Conservation (phyloP, 495 filamentous ascomycete genomes). For the Mycothermus thermophilus region DNA sequence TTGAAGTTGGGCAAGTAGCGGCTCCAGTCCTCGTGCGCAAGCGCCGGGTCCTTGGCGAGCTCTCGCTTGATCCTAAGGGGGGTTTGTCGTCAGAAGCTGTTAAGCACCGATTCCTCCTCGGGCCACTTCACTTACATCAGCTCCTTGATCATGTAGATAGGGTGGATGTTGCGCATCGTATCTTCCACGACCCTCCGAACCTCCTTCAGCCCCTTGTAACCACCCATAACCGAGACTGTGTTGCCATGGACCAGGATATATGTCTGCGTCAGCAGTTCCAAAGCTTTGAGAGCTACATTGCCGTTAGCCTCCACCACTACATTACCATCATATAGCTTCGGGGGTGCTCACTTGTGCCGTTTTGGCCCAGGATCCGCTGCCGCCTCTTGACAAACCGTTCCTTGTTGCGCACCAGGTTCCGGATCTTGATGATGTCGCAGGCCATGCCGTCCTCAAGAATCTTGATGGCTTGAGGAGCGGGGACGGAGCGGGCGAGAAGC, state of each 20-base stretch:
- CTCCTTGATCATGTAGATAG: slow-evolving; percentile 66
- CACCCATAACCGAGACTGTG: slow-evolving; percentile 83
- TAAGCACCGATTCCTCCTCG: too few species aligned
- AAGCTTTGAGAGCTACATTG: slow-evolving; percentile 54
- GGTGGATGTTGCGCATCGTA: slow-evolving; percentile 90
- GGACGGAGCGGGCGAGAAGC: slow-evolving; percentile 79
- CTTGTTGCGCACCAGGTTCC: slow-evolving; percentile 78
- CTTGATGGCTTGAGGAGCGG: slow-evolving; percentile 82
- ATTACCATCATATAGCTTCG: background rate
- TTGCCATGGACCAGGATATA: slow-evolving; percentile 97
- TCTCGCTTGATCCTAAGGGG: slow-evolving; percentile 72
- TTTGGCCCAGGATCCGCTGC: slow-evolving; percentile 70
- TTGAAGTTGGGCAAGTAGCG: slow-evolving; percentile 97
- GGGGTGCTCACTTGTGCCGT: slow-evolving; percentile 18
- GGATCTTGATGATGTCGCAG: slow-evolving; percentile 88
- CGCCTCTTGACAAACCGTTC: slow-evolving; percentile 94
- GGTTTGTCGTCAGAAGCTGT: too few species aligned
- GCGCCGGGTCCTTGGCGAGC: slow-evolving; percentile 83
- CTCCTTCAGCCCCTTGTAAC: slow-evolving; percentile 85
- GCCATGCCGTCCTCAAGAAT: slow-evolving; percentile 85
- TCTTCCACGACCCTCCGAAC: slow-evolving; percentile 82
- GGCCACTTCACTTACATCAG: slow-evolving; percentile 43
- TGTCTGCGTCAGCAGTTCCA: slow-evolving; percentile 85
- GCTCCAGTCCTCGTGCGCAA: slow-evolving; percentile 82
- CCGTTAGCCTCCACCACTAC: slow-evolving; percentile 1